Evolutionary conservation across 805 yeast species (phyloP).

Genomic region (Myxozyma neotropica): DNA sequence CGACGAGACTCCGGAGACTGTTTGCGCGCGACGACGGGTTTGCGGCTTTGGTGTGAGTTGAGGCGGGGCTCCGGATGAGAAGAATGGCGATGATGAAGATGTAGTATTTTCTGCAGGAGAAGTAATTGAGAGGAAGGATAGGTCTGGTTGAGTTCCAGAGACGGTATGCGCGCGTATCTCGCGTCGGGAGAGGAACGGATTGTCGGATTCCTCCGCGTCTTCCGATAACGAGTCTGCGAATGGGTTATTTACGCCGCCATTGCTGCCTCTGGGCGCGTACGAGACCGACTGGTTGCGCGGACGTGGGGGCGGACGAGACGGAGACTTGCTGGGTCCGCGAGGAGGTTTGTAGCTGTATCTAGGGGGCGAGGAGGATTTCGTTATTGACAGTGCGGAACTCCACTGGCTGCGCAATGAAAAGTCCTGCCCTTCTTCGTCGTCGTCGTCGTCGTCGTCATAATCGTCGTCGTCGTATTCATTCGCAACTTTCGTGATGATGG

Average conservation of each 20-base stretch:
- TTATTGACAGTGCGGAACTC: background rate
- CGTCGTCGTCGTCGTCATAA: background rate
- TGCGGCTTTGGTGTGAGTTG: constrained; percentile 13
- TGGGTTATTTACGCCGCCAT: background rate
- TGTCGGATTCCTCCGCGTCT: constrained; percentile 1
- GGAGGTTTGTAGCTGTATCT: constrained; percentile 4
- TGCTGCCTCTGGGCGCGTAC: background rate
- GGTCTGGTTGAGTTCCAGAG: constrained; percentile 7
- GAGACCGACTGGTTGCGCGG: background rate
- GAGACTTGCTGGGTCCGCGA: constrained; percentile 3
- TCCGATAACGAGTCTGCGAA: constrained; percentile 6
- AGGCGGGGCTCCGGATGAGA: background rate
- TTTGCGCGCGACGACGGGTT: constrained; percentile 12
- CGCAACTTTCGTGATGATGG: background rate
- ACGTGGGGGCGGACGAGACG: constrained; percentile 4
- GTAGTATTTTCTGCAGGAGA: background rate
- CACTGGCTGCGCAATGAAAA: too few relatives aligned
- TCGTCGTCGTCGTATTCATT: background rate
- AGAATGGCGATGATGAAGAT: background rate
- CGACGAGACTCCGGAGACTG: constrained; percentile 6
- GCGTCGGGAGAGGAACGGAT: constrained; percentile 16
- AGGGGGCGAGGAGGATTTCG: constrained; percentile 8
- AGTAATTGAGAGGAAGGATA: background rate
- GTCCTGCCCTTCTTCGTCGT: background rate
- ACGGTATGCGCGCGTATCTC: constrained; percentile 14